A percentile compares a stretch with the other conserved stretches of the same genome.
Conservation (phyloP, 2,329 filamentous ascomycete genomes). For the Ceratocystis ficicola region DNA sequence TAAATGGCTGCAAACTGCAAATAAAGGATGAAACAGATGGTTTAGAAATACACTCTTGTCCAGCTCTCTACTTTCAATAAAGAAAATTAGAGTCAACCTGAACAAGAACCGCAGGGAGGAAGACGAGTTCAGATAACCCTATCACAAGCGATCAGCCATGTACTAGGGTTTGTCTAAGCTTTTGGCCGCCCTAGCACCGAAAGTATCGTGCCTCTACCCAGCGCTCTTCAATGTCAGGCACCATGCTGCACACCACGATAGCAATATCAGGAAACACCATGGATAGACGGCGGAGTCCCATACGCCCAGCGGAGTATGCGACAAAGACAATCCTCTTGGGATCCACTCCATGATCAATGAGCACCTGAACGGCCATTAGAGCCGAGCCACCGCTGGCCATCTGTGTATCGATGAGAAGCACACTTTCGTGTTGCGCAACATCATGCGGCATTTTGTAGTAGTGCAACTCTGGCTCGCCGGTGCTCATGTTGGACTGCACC, state of each 20-base stretch:
- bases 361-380: slow-evolving; percentile 90
- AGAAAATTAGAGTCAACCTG: too few species aligned
- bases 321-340: slow-evolving; percentile 82
- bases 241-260: slow-evolving; percentile 72
- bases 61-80: too few species aligned
- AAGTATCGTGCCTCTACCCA: slow-evolving; percentile 89
- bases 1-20: too few species aligned
- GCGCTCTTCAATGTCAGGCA: slow-evolving; percentile 68
- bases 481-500: slow-evolving; percentile 76
- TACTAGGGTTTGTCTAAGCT: background rate
- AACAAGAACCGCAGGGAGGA: too few species aligned
- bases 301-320: slow-evolving; percentile 76
- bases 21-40: too few species aligned
- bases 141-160: too few species aligned
- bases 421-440: slow-evolving; percentile 62
- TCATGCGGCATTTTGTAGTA: slow-evolving; percentile 69
- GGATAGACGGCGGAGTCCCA: slow-evolving; percentile 72
- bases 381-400: slow-evolving; percentile 81
- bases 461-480: slow-evolving; percentile 84
- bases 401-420: slow-evolving; percentile 81
- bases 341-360: slow-evolving; percentile 82
- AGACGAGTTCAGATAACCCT: too few species aligned
- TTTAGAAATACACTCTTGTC: too few species aligned
- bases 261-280: slow-evolving; percentile 80
- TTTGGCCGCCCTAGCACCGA: slow-evolving; percentile 49